Evolutionary conservation across 371 early-diverging fungal species (phyloP), one percentile per base, ranked within the genome.

Genomic region (Mortierella sp.): DNA sequence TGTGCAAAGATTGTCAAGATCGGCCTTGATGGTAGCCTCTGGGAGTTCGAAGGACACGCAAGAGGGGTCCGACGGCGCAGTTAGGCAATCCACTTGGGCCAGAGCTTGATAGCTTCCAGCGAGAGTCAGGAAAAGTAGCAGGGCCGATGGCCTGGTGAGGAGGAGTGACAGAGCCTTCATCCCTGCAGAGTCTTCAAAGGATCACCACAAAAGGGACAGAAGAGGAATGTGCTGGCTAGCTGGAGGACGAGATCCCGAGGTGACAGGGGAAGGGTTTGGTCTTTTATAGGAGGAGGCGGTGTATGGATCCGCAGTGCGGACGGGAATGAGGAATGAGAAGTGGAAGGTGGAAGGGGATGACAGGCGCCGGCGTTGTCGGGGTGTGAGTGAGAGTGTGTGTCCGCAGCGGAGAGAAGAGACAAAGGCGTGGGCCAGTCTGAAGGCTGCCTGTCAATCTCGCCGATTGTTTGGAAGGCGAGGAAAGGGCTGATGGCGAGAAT

Each of bases 1-100:
- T 6, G 60, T 61, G 80, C 89, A 89, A 23, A 89, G 82, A 19
- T 45, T 51, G 23, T 61, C 58, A 43, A 86, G 56, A 61, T 79
- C 72, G 1, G 67, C 58, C 45, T 67, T 71, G 54, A 78, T 58
- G n/a, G 69, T 73, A 9, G 66, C 68, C 31, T 61, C 57, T 13
- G 81, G 79, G 31, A 83, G 54, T 60, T 71, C 69, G 67, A 67
- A 85, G 28, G 62, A 51, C 30, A 59, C 71, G 58, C 88, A 86
- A 19, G 73, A 62, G 14, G 82, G 67, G 51, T 81, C 73, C 16
- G 78, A 63, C 13, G 85, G 83, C n/a, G 73, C 65, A 30, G 31
- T 38, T 42, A 76, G 55, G 45, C 76, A 76, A 51, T 76, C 63
- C 47, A 66, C 59, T 38, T 76, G 76, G 7, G 76, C 76, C 2